These are phyloP conservation scores for Talaromyces liani DNA, from an alignment of 495 filamentous ascomycete genomes.

Conservation along the genomic window DNA sequence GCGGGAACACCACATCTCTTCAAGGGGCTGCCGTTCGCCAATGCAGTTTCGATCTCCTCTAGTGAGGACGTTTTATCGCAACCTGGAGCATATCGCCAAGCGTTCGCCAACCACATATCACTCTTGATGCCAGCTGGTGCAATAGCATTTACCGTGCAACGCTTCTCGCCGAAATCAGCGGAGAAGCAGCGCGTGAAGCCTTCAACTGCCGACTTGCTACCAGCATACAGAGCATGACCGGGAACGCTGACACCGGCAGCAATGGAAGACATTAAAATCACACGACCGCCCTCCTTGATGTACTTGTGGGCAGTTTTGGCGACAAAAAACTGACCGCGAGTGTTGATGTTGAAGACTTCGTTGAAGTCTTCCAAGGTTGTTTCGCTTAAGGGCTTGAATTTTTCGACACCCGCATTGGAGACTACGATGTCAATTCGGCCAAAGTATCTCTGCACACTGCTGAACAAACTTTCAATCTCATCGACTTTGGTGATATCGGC, in stretches of 20 bases:
- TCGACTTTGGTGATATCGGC: slow-evolving; percentile 64
- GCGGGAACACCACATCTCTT: slow-evolving; percentile 46
- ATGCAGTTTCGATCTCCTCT: slow-evolving; percentile 34
- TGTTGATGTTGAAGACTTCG: slow-evolving; percentile 68
- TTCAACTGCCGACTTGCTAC: slow-evolving; percentile 70
- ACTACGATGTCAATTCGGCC: slow-evolving; percentile 67
- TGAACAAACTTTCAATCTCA: slow-evolving; percentile 57
- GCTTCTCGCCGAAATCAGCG: slow-evolving; percentile 62
- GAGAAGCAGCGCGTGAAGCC: slow-evolving; percentile 72
- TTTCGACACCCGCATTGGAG: slow-evolving; percentile 50
- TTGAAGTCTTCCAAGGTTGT: slow-evolving; percentile 71
- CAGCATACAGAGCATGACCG: slow-evolving; percentile 70
- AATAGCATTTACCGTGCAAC: slow-evolving; percentile 70
- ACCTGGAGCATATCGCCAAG: slow-evolving; percentile 57
- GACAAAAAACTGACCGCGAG: slow-evolving; percentile 76
- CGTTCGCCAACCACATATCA: slow-evolving; percentile 66
- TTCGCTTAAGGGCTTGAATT: slow-evolving; percentile 47
- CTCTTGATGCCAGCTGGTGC: slow-evolving; percentile 73
- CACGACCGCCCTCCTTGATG: slow-evolving; percentile 55
- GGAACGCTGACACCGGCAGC: slow-evolving; percentile 53
- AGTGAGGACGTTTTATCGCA: slow-evolving; percentile 28
- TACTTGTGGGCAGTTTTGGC: slow-evolving; percentile 68
- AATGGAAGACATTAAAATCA: slow-evolving; percentile 52
- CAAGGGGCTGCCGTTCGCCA: slow-evolving; percentile 38
- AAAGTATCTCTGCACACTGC: slow-evolving; percentile 55